Conservation (phyloP, 176 grass and related monocot species). For the Oryza australiensis region DNA sequence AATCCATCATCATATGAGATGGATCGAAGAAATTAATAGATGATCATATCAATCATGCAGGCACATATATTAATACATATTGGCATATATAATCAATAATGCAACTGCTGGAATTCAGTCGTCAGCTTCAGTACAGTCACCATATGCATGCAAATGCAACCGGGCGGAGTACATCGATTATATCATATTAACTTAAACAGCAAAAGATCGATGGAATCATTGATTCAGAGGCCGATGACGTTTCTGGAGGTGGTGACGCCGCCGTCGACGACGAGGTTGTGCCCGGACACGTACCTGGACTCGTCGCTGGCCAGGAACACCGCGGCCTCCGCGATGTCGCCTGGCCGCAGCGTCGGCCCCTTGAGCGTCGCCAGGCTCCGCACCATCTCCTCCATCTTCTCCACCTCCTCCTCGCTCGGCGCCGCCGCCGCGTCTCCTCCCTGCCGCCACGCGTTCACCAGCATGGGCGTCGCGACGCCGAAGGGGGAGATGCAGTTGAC, state of each 20-base stretch:
- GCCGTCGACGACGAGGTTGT: conserved; percentile 65
- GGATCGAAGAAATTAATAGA: no score
- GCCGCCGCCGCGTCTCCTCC: neutral
- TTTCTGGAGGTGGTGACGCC: conserved; percentile 46
- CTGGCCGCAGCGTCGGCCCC: conserved; percentile 32
- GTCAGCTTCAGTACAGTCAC: no score
- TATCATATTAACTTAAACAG: no score
- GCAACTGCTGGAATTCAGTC: no score
- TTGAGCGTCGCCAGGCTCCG: conserved; percentile 35
- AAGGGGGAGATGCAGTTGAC: conserved; percentile 61
- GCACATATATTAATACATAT: neutral
- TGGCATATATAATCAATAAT: no score
- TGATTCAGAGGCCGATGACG: conserved; percentile 26
- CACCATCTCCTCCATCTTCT: conserved; percentile 38
- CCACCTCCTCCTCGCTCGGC: conserved; percentile 22
- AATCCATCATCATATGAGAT: neutral
- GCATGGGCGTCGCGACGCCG: conserved; percentile 44
- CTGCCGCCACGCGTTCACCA: conserved; percentile 37
- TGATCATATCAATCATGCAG: neutral
- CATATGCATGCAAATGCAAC: no score
- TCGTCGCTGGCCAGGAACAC: conserved; percentile 59
- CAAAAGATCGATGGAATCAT: no score
- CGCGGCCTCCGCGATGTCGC: conserved; percentile 50
- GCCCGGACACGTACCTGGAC: conserved; percentile 47
- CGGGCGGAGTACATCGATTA: no score